Base-by-base conservation (phyloP, 192 early-diverging fungal species). In the Coemansia guatemalensis region DNA sequence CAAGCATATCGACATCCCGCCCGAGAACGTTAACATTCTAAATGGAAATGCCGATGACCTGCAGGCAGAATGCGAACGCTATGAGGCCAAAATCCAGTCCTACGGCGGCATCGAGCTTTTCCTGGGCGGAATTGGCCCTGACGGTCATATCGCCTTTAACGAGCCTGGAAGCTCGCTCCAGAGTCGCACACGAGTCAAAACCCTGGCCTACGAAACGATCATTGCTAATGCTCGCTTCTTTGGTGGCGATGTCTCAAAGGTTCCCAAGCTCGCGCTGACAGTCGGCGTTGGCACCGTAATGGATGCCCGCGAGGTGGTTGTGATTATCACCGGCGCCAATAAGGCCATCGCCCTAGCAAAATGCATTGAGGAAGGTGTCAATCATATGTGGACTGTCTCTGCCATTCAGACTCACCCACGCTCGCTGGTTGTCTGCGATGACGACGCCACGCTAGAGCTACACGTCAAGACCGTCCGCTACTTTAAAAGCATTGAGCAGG, bases 101-200 rank as follows among this genome's bases (percentile, higher is more conserved):
- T 86, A 87, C 27, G 93, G 93, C 17, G 93, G 93, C 22, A 90
- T 94, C 54, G 93, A 94, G 83, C 85, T 94, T 17, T 93, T 93
- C 71, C 72, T 94, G 67, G 93, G 93, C 66, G 90, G 91, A 65
- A 94, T 94, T 58, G 93, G 92, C 29, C 92, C 92, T 14, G 92
- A 94, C 76, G 92, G 92, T 65, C 92, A 94, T 70, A 93, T 94
- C 74, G 92, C 92, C 35, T 94, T 94, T 81, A 94, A 94, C 71
- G 92, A 94, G 71, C 92, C 92, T 25, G 92, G 92, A 21, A 91
- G 89, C 49, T 92, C 90, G 35, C 82, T 94, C 57, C 85, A 83
- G 56, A 90, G 89, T 20, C 84, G 90, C 59, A 93, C 92, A 27
- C 83, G 92, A 50, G 90, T 91, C 69, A 93, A 93, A 75, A 93